A percentile compares a stretch with the other conserved stretches of the same genome.
Evolutionary conservation across 805 yeast species (phyloP).

Genomic region (Lipomyces japonicus): DNA sequence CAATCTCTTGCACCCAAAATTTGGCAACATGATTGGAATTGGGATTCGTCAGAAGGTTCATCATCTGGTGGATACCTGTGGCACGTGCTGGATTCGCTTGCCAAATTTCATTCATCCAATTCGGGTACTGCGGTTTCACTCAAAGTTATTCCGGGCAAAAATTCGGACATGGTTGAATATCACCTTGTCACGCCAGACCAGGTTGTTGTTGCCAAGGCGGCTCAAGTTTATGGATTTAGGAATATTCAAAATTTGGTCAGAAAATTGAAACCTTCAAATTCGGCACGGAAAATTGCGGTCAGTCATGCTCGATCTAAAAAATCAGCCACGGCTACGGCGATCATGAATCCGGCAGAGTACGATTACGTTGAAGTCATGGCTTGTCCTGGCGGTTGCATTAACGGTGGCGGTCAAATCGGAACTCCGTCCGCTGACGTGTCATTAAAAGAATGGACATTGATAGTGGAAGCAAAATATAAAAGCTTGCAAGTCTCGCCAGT

Average conservation of each 20-base stretch:
- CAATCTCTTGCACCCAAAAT: slow-evolving; percentile 47
- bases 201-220: slow-evolving; percentile 50
- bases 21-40: slow-evolving; percentile 64
- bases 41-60: slow-evolving; percentile 76
- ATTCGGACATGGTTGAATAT: slow-evolving; percentile 70
- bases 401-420: slow-evolving; percentile 90
- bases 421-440: slow-evolving; percentile 33
- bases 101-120: slow-evolving; percentile 14
- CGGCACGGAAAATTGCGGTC: slow-evolving; percentile 20
- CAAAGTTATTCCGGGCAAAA: slow-evolving; percentile 54
- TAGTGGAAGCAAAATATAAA: slow-evolving; percentile 41
- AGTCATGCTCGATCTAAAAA: slow-evolving; percentile 28
- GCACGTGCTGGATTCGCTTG: slow-evolving; percentile 51
- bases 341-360: slow-evolving; percentile 52
- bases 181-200: slow-evolving; percentile 45
- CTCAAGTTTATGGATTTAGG: slow-evolving; percentile 83
- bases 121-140: slow-evolving; percentile 40
- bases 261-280: slow-evolving; percentile 54
- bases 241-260: slow-evolving; percentile 93
- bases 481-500: slow-evolving; percentile 34
- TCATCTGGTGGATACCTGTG: slow-evolving; percentile 87
- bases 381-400: slow-evolving; percentile 95
- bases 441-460: slow-evolving; percentile 36
- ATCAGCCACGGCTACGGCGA: slow-evolving; percentile 41
- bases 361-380: slow-evolving; percentile 96